Percentiles rank a stretch among this genome's conserved stretches.
Conservation (phyloP, 768 basidiomycete species). For the Leccinum variicolor region DNA sequence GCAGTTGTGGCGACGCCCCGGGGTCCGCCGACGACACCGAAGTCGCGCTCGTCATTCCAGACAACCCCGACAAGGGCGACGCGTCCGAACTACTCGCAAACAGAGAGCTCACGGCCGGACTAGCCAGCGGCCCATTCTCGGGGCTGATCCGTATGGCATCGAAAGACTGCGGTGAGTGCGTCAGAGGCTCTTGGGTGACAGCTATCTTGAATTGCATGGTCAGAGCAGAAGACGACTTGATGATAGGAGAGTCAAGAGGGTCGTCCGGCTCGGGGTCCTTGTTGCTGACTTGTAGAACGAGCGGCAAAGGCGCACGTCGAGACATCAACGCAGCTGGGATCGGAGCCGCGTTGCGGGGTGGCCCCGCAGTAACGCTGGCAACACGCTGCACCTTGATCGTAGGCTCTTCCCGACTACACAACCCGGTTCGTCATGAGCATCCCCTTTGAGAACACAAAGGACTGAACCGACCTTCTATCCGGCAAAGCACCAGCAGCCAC, state of each 20-base stretch:
- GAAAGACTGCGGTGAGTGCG: slow-evolving; percentile 3
- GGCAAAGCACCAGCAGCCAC: not conserved
- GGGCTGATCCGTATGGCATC: not conserved
- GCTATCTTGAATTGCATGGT: slow-evolving; percentile 28
- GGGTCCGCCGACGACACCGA: slow-evolving; percentile 15
- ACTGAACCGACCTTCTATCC: slow-evolving; percentile 18
- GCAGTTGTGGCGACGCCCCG: slow-evolving; percentile 12
- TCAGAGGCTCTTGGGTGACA: slow-evolving; percentile 4
- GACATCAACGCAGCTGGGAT: slow-evolving; percentile 23
- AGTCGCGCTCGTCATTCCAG: slow-evolving; percentile 1
- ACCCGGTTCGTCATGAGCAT: not conserved
- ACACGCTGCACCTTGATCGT: slow-evolving; percentile 1
- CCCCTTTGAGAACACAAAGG: not conserved
- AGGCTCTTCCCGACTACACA: slow-evolving; percentile 24
- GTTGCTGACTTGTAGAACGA: slow-evolving; percentile 8
- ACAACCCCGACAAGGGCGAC: slow-evolving; percentile 5
- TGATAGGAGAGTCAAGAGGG: slow-evolving; percentile 2
- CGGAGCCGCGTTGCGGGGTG: slow-evolving; percentile 3
- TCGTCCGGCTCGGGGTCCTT: slow-evolving; percentile 2
- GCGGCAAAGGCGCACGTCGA: slow-evolving; percentile 18
- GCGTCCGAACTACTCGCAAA: slow-evolving; percentile 7
- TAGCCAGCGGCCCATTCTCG: slow-evolving; percentile 4
- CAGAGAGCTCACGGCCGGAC: slow-evolving; percentile 12
- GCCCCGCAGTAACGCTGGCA: not conserved
- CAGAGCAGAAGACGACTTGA: slow-evolving; percentile 38